Conservation (phyloP, 108 stramenopile species). For the Cylindrotheca closterium region DNA sequence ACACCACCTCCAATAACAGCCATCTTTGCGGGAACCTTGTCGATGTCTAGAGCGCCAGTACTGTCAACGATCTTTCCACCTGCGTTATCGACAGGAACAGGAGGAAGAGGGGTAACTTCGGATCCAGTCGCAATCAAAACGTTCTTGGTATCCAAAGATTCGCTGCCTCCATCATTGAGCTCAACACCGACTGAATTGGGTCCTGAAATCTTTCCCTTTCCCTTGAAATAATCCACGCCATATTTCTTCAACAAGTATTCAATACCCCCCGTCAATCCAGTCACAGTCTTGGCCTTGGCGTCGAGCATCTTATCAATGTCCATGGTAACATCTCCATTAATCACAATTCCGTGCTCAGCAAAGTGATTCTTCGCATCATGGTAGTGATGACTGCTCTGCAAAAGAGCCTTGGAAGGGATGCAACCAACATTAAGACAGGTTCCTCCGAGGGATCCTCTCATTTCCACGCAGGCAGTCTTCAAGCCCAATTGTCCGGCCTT, state of each 20-base stretch:
- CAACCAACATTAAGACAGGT: constrained; percentile 98
- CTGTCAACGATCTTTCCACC: constrained; percentile 96
- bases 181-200: constrained; percentile 85
- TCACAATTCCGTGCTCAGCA: constrained; percentile 91
- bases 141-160: constrained; percentile 90
- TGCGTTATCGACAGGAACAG: constrained; percentile 98
- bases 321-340: constrained; percentile 76
- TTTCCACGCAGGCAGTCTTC: constrained; percentile 99
- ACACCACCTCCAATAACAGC: constrained; percentile 98
- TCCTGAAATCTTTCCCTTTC: constrained; percentile 86
- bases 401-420: constrained; percentile 99
- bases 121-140: constrained; percentile 98
- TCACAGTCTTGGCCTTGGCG: constrained; percentile 90
- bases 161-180: constrained; percentile 81
- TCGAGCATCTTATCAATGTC: constrained; percentile 93
- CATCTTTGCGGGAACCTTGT: constrained; percentile 86
- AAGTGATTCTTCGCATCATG: constrained; percentile 96
- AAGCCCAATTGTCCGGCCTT: constrained; percentile 97
- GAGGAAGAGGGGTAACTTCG: constrained; percentile 96
- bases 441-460: constrained; percentile 92
- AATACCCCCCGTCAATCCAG: constrained; percentile 97
- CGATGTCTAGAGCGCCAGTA: constrained; percentile 96
- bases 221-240: constrained; percentile 97
- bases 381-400: constrained; percentile 92
- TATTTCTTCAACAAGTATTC: constrained; percentile 98